These are phyloP conservation scores for Tetracladium marchalianum DNA, from an alignment of 495 filamentous ascomycete genomes.

Conservation along the genomic window DNA sequence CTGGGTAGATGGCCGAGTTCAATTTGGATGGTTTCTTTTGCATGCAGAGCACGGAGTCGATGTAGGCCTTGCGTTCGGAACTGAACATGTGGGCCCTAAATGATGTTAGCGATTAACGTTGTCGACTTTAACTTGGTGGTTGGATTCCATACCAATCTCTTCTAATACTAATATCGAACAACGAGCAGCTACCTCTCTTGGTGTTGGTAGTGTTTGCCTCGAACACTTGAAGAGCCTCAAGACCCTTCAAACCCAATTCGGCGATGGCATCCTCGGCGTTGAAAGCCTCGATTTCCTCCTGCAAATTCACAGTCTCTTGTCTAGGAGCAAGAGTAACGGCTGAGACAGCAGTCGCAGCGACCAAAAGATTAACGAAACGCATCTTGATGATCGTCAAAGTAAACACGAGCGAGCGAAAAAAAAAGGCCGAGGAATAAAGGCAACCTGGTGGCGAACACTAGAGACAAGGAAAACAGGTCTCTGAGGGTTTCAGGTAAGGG, in stretches of 20 bases:
- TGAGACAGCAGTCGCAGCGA: not conserved
- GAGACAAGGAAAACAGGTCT: no score
- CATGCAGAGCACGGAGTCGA: constrained; percentile 58
- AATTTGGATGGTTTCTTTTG: constrained; percentile 34
- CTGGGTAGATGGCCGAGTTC: constrained; percentile 29
- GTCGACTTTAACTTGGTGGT: not conserved
- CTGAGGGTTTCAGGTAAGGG: no score
- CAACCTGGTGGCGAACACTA: constrained; percentile 15
- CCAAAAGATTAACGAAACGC: not conserved
- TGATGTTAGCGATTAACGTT: constrained; percentile 1
- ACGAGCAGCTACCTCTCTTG: constrained; percentile 27
- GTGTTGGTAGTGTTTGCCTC: constrained; percentile 20
- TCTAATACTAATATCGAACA: constrained; percentile 30
- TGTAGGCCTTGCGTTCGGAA: constrained; percentile 39
- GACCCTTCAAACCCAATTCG: constrained; percentile 23
- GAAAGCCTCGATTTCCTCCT: constrained; percentile 26
- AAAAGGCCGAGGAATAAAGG: constrained; percentile 14
- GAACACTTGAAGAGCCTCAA: constrained; percentile 20
- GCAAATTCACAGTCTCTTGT: constrained; percentile 6
- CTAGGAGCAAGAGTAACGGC: not conserved
- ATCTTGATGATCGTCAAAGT: constrained; percentile 10
- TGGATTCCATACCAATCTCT: constrained; percentile 32
- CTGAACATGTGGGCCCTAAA: constrained; percentile 30
- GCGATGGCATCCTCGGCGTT: constrained; percentile 28
- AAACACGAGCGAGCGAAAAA: constrained; percentile 17